Evolutionary conservation across 768 basidiomycete species (phyloP).

Genomic region (Clavulina sp.): DNA sequence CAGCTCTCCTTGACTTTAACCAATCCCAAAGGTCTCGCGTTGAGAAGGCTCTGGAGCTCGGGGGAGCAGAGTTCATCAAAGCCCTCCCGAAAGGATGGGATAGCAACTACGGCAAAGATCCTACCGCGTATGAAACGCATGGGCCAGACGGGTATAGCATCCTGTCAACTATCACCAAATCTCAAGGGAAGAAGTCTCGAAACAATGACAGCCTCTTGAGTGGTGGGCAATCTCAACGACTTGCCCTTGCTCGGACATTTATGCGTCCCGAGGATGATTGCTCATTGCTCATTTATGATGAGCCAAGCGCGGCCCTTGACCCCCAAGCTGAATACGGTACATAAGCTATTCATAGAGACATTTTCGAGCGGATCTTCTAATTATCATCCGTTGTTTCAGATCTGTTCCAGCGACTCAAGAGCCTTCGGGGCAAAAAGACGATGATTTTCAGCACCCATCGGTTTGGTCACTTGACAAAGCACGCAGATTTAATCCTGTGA

Average conservation of each 20-base stretch:
- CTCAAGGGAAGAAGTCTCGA: background rate
- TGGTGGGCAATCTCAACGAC: background rate
- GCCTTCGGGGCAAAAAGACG: constrained; percentile 5
- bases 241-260: constrained; percentile 20
- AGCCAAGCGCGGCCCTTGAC: constrained; percentile 41
- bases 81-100: constrained; percentile 6
- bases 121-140: background rate
- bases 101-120: background rate
- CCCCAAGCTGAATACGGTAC: constrained; percentile 29
- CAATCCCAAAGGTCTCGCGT: too few species aligned
- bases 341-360: background rate
- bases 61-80: constrained; percentile 8
- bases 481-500: constrained; percentile 7
- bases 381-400: background rate
- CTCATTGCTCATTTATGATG: constrained; percentile 36
- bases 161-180: background rate
- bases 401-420: constrained; percentile 5
- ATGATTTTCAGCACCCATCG: constrained; percentile 9
- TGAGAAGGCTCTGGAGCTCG: constrained; percentile 7
- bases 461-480: constrained; percentile 9
- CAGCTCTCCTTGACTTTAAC: constrained; percentile 5
- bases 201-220: background rate
- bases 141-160: background rate
- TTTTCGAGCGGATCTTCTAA: background rate
- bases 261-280: constrained; percentile 24